Evolutionary conservation across 495 filamentous ascomycete genomes (phyloP).

Genomic region (Talaromyces borbonicus): DNA sequence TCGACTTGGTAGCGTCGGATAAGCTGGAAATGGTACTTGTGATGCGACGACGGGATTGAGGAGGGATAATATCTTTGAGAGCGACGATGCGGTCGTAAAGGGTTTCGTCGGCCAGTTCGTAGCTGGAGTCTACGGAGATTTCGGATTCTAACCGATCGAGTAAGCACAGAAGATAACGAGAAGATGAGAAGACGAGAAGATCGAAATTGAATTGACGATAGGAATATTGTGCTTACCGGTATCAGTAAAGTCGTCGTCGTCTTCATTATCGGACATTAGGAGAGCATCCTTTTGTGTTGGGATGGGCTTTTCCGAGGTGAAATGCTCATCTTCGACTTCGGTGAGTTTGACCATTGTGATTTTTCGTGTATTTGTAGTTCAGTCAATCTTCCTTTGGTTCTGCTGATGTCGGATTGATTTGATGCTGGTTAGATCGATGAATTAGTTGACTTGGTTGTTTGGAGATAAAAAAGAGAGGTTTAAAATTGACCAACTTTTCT

Average conservation of each 20-base stretch:
- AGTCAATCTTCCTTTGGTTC: not conserved
- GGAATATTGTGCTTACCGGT: slow-evolving; percentile 51
- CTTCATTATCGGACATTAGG: slow-evolving; percentile 62
- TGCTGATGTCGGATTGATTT: too few species aligned
- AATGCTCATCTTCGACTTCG: slow-evolving; percentile 94
- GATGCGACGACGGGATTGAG: slow-evolving; percentile 64
- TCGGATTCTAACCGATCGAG: slow-evolving; percentile 36
- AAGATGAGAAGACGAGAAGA: slow-evolving; percentile 3
- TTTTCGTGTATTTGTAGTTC: not conserved
- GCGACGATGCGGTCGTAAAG: slow-evolving; percentile 74
- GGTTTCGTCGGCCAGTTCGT: slow-evolving; percentile 43
- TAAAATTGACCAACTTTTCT: too few species aligned
- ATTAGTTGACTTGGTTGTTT: not conserved
- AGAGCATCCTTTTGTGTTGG: slow-evolving; percentile 42
- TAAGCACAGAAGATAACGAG: not conserved
- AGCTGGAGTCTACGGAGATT: slow-evolving; percentile 40
- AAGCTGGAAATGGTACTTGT: slow-evolving; percentile 44
- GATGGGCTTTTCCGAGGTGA: slow-evolving; percentile 60
- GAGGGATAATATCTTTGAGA: slow-evolving; percentile 85
- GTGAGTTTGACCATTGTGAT: slow-evolving; percentile 87
- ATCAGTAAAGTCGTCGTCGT: slow-evolving; percentile 80
- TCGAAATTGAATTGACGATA: slow-evolving; percentile 18
- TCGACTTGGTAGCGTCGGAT: slow-evolving; percentile 49
- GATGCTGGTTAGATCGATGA: not conserved
- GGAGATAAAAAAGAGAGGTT: not conserved